Evolutionary conservation across 176 grass and related monocot genomes (phyloP).

Genomic region (Aechmea fasciata): DNA sequence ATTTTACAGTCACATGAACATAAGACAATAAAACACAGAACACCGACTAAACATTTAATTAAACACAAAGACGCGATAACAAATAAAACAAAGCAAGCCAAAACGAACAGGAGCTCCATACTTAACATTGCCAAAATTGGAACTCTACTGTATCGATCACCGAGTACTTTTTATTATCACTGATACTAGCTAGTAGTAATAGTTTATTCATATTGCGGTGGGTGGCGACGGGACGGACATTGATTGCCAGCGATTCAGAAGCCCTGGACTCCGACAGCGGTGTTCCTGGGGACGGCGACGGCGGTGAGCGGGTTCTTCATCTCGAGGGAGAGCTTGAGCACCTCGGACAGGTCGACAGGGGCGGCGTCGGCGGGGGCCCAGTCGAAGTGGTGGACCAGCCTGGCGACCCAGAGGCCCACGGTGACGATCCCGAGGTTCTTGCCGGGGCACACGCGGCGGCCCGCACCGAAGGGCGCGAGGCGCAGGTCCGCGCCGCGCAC

Average conservation of each 20-base stretch:
- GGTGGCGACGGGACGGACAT: background rate
- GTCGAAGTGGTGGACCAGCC: slow-evolving; percentile 46
- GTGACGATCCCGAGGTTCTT: slow-evolving; percentile 73
- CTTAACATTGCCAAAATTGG: background rate
- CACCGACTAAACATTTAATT: background rate
- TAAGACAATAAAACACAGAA: too few relatives aligned
- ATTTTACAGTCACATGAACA: too few relatives aligned
- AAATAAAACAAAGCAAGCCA: background rate
- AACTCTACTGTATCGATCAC: background rate
- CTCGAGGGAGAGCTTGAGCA: slow-evolving; percentile 79
- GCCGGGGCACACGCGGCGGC: slow-evolving; percentile 69
- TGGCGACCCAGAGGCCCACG: slow-evolving; percentile 54
- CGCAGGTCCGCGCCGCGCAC: slow-evolving; percentile 63
- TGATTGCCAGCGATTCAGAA: background rate
- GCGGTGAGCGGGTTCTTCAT: slow-evolving; percentile 63
- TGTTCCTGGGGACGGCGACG: slow-evolving; percentile 20
- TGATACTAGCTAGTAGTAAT: background rate
- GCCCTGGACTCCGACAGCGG: background rate
- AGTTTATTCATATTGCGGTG: background rate
- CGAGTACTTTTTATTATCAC: background rate
- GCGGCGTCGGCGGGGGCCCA: slow-evolving; percentile 27
- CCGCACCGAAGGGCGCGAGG: slow-evolving; percentile 70
- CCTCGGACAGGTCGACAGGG: slow-evolving; percentile 44
- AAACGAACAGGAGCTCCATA: background rate
- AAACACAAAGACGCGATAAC: background rate